Evolutionary conservation across 2,329 filamentous ascomycete genomes (phyloP).

Genomic region (Sclerotinia sclerotiorum): DNA sequence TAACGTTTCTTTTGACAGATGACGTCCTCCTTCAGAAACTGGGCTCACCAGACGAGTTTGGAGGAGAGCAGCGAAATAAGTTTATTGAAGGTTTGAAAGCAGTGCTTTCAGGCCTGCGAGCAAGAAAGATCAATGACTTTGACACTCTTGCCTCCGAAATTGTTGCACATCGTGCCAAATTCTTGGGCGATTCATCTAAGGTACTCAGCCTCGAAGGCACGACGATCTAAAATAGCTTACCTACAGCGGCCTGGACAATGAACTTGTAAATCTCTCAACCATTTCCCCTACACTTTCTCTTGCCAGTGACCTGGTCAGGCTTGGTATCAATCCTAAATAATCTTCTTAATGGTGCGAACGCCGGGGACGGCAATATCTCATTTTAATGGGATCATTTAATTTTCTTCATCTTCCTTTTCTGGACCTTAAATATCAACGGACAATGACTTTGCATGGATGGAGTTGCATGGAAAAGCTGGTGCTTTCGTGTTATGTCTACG

Average conservation of each 20-base stretch:
- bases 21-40: slow-evolving; percentile 72
- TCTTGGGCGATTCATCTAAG: slow-evolving; percentile 63
- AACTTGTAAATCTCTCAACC: slow-evolving; percentile 35
- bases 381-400: slow-evolving; percentile 14
- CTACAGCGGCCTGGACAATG: slow-evolving; percentile 21
- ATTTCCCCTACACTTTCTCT: slow-evolving; percentile 23
- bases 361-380: background rate
- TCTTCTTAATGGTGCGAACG: slow-evolving; percentile 8
- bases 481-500: slow-evolving; percentile 20
- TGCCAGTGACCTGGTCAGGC: slow-evolving; percentile 23
- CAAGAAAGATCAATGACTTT: slow-evolving; percentile 63
- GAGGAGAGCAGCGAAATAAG: slow-evolving; percentile 57
- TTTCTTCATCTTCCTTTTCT: slow-evolving; percentile 3
- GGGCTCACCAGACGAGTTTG: slow-evolving; percentile 64
- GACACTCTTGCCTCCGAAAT: slow-evolving; percentile 65
- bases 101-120: slow-evolving; percentile 60
- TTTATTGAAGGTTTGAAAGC: slow-evolving; percentile 63
- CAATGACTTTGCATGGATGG: slow-evolving; percentile 20
- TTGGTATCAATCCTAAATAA: slow-evolving; percentile 15
- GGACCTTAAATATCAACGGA: slow-evolving; percentile 12
- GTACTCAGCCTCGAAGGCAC: slow-evolving; percentile 56
- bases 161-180: slow-evolving; percentile 63
- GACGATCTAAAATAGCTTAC: slow-evolving; percentile 30
- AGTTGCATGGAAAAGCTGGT: slow-evolving; percentile 22
- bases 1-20: slow-evolving; percentile 53